A percentile compares a stretch with the other conserved stretches of the same genome.
Evolutionary conservation across 768 basidiomycete genomes (phyloP).

Genomic region (Gloeopeniophorella convolvens): DNA sequence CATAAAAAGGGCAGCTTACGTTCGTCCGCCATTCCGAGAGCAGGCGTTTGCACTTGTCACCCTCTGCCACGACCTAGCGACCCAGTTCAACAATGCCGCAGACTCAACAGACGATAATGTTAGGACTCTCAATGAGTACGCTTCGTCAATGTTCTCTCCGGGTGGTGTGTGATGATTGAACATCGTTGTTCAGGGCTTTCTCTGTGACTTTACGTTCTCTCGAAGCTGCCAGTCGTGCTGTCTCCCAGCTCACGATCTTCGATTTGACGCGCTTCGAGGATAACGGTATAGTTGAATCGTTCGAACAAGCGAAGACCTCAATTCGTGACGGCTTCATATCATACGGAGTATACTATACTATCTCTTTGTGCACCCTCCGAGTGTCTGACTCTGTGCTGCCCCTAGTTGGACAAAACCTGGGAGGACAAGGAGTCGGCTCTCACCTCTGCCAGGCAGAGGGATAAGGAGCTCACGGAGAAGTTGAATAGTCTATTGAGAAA

Average conservation of each 20-base stretch:
- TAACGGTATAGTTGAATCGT: neutral
- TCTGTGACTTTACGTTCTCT: neutral
- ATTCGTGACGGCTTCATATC: neutral
- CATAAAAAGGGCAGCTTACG: conserved; percentile 9
- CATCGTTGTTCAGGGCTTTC: neutral
- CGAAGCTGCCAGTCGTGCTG: neutral
- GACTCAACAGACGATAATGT: neutral
- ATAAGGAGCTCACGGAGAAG: neutral
- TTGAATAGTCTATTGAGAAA: neutral
- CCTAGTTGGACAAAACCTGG: conserved; percentile 1
- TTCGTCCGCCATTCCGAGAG: conserved; percentile 13
- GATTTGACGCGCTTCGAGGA: neutral
- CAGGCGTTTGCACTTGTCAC: conserved; percentile 13
- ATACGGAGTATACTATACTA: neutral
- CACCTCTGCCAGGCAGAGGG: neutral
- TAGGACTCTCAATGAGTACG: conserved; percentile 9
- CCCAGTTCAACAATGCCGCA: neutral
- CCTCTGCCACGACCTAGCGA: conserved; percentile 14
- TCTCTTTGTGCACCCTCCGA: neutral
- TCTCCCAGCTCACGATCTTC: neutral
- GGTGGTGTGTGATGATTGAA: neutral
- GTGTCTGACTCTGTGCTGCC: neutral
- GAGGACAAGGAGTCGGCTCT: neutral
- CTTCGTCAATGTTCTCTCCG: neutral
- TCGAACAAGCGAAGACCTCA: neutral